Base-by-base conservation (phyloP, 192 early-diverging fungal genomes). In the Dissophora ornata region DNA sequence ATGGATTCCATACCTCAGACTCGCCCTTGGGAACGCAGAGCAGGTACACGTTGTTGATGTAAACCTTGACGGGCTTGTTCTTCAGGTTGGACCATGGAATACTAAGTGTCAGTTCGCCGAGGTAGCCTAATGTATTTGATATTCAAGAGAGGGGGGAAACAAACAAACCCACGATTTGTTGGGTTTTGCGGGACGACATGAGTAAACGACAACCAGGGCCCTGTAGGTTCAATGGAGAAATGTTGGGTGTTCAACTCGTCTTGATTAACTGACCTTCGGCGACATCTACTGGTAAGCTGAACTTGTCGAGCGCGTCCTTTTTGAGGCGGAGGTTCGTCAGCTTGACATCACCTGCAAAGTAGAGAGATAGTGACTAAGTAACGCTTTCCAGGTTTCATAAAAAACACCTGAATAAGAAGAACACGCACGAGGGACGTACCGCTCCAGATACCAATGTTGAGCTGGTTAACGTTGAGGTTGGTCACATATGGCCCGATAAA, bases 61-160 rank as follows among this genome's bases (percentile, higher is more conserved):
- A 82, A 58, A 97, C 86, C 54, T 92, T 90, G 34, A 98, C 94
- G 1, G 97, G 96, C 80, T 95, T 92, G 80, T 91, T 93, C 71
- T 95, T 97, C 56, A 99, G 83, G 81, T 99, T 97, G 3, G 88
- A 91, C 97, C 97, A 99, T 9, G 97, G 97, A 54, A 99, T 97
- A n/a, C 85, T 92, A 7, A 98, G 81, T 0, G 91, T 95, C 25
- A 98, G 88, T 55, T 94, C 91, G 24, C 97, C 97, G 19, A 99
- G 88, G 75, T 94, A 95, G 16, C 96, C 95, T 93, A 60, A 29
- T 12, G 28, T 57, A 51, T 8, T 9, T 45, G 6, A 45, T 12
- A 18, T n/a, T 38, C 36, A 38, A 12, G 36, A 38, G 12, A n/a
- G n/a, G n/a, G 40, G 1, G 18, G 21, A 22, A 42, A 13, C 36